Base-by-base conservation (phyloP, 768 basidiomycete species). In the Collybia mongolica region DNA sequence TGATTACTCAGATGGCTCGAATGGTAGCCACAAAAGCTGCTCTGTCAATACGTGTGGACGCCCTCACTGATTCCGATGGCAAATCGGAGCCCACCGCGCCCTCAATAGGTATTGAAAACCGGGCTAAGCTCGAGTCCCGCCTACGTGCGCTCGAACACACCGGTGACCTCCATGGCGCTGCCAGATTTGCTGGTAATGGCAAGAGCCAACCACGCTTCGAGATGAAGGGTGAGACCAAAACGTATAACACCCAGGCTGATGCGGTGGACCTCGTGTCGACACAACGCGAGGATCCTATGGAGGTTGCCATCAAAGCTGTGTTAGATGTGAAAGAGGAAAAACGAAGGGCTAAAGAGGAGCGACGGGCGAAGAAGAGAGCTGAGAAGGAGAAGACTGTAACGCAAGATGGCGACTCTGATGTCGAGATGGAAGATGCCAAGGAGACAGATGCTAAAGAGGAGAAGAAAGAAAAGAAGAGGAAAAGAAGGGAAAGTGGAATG, bases 1-100 rank as follows among this genome's bases (percentile, higher is more conserved):
- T 54, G 20, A 55, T 39, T 39, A 24, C 47, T 5, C 59, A 90
- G 87, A 98, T 98, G 97, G 97, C 97, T 18, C 91, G 97, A 62
- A 99, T 99, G 97, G 93, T 98, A 24, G 95, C 97, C 43, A 98
- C 97, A 42, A 99, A 99, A 76, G 86, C 96, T 3, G 91, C 97
- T 1, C 83, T 99, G 12, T 96, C 96, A 4, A 93, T 97, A 61
- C 96, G 97, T 68, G 93, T 98, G 32, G 97, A 99, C 58, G 97
- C 97, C 6, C 86, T 99, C 40, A 88, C 95, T 37, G 93, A 97
- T 54, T 77, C 85, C 7, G 92, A 98, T 52, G 89, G 85, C 59
- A 97, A 98, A 68, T 92, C 91, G 1, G 92, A 88, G 52, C 73
- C 83, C 35, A 68, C 75, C 6, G 90, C 94, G 2, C 84, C 94